Base-by-base conservation (phyloP, 495 filamentous ascomycete species). In the Extremus antarcticus region DNA sequence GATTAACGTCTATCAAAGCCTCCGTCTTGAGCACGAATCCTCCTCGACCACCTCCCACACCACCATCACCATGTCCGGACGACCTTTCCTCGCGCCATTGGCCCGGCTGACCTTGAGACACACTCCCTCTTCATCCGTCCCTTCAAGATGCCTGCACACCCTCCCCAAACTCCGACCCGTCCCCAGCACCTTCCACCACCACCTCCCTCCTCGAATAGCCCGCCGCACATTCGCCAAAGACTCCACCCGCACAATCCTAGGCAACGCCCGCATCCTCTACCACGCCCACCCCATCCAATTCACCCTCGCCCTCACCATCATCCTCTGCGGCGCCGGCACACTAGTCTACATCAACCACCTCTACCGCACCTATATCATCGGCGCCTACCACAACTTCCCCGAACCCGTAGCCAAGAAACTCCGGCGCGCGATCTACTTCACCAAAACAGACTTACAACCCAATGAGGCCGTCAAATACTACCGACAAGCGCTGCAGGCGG, bases 401-500 rank as follows among this genome's bases (percentile, higher is more conserved):
- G 77, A 83, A 32, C 77, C 83, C 11, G 84, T 97, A 25, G 85
- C 88, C 9, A 80, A 84, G 47, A 76, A 84, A 47, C 76, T 99
- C 13, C 88, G 92, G n/a, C 78, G 80, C 43, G 92, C 87, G 0
- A 73, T 97, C 16, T 96, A 88, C 70, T 95, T 86, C 70, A 86
- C 81, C 63, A 86, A 95, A 63, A 77, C 82, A 58, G 70, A 78
- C 25, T 71, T 82, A 9, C 79, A 92, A 41, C 80, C 85, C n/a
- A 70, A 78, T 47, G 74, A 80, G 47, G 90, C 92, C 1, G 69
- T 94, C 39, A 83, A 85, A 51, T 85, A 88, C 68, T 97, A 94
- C 67, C 79, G 79, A 55, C 74, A 82, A 47, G 92, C 91, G 1
- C 68, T 97, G 41, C 71, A 76, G 56, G 73, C 81, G 16, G 87